Evolutionary conservation across 371 early-diverging fungal species (phyloP).

Genomic region (Encephalitozoon romaleae): DNA sequence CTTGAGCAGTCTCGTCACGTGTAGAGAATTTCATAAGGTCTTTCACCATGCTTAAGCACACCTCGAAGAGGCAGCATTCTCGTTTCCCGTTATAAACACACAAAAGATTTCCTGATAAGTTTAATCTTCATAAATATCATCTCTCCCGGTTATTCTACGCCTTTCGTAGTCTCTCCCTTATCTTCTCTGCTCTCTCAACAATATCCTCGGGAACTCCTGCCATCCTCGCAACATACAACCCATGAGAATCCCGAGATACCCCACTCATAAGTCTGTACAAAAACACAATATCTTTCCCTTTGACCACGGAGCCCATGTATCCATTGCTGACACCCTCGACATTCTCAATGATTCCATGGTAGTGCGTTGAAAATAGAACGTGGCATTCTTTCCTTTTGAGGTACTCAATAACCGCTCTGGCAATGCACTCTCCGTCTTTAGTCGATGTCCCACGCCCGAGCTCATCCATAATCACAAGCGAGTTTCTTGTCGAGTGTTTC

Average conservation of each 20-base stretch:
- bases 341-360: conserved; percentile 75
- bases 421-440: conserved; percentile 91
- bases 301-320: conserved; percentile 42
- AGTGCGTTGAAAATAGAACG: conserved; percentile 90
- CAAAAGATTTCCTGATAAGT: background rate
- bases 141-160: background rate
- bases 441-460: conserved; percentile 95
- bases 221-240: conserved; percentile 85
- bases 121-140: background rate
- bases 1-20: too few relatives aligned
- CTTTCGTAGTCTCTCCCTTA: background rate
- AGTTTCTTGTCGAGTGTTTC: conserved; percentile 74
- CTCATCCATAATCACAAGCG: conserved; percentile 95
- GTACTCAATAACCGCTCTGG: conserved; percentile 76
- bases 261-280: conserved; percentile 79
- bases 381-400: conserved; percentile 62
- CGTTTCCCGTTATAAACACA: background rate
- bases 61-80: too few relatives aligned
- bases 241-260: conserved; percentile 70
- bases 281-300: conserved; percentile 73
- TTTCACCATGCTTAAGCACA: too few relatives aligned
- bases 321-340: conserved; percentile 61
- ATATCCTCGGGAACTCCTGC: conserved; percentile 72
- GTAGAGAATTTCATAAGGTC: too few relatives aligned
- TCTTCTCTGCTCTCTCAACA: conserved; percentile 47